Base-by-base conservation (phyloP, 2,329 filamentous ascomycete species). In the Septoria linicola region DNA sequence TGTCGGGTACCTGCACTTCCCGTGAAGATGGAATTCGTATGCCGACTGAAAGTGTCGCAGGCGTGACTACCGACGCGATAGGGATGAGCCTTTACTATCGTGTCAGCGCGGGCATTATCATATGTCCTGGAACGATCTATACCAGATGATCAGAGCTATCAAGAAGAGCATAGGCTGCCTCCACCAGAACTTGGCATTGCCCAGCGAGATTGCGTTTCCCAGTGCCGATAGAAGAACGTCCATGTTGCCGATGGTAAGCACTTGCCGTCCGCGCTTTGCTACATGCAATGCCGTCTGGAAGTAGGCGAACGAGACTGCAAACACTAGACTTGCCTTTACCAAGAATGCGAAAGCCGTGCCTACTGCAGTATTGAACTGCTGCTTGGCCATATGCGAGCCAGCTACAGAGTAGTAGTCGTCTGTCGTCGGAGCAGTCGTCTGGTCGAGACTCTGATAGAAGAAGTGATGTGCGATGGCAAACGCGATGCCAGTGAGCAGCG, bases 341-440 rank as follows among this genome's bases (percentile, higher is more conserved):
- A 49, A 37, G 19, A 49, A 41, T 1, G 46, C 46, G 20, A 49
- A 49, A 8, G 46, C 46, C 10, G 46, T 49, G 7, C 46, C 37
- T 4, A 49, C 34, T 19, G 46, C 46, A n/a, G 46, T 49, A 19
- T 49, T 49, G 25, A 19, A 30, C 20, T 42, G 37, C 10, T 49
- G 36, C n/a, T 41, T 27, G 2, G 46, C 31, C 1, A 42, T 2
- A 8, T 41, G 37, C 2, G 30, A 14, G 1, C 37, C 36, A 3
- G 30, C 27, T 8, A 49, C 16, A 2, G 27, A 31, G 17, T 42
- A 49, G 8, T 41, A 19, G 2, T 49, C 46, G 46, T 32, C 20
- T 8, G 25, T 34, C 6, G 46, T 35, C 5, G 37, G 46, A 17
- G 46, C 46, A 13, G 16, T 16, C 8, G 27, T 21, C 1, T 31